A percentile compares a stretch with the other conserved stretches of the same genome.
Evolutionary conservation across 345 rosid species (phyloP).

Genomic region (Alliaria petiolata): DNA sequence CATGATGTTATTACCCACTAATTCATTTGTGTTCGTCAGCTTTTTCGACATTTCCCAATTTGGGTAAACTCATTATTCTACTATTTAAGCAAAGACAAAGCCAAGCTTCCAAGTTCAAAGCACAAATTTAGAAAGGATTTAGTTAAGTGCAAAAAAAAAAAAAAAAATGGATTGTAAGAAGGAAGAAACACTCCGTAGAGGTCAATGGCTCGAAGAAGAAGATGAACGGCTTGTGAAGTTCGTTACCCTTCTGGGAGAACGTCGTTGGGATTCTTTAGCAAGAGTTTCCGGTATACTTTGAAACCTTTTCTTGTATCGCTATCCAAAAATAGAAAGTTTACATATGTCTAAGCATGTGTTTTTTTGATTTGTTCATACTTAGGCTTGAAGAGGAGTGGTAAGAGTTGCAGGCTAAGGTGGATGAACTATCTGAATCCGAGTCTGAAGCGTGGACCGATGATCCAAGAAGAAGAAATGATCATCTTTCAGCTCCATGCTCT

Average conservation of each 20-base stretch:
- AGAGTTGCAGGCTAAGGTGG: constrained; percentile 77
- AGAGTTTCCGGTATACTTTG: constrained; percentile 41
- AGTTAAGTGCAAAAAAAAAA: background rate
- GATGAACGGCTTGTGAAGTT: constrained; percentile 44
- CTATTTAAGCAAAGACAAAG: constrained; percentile 29
- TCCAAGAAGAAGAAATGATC: constrained; percentile 52
- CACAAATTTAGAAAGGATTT: background rate
- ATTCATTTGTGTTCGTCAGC: constrained; percentile 22
- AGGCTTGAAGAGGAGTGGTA: constrained; percentile 70
- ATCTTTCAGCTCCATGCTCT: constrained; percentile 51
- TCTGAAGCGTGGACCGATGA: constrained; percentile 55
- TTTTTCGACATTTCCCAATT: constrained; percentile 26
- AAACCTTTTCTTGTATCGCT: background rate
- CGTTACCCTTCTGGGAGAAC: constrained; percentile 49
- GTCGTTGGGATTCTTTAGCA: constrained; percentile 71
- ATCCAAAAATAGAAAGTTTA: background rate
- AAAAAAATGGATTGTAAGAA: constrained; percentile 24
- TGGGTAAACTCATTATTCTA: constrained; percentile 25
- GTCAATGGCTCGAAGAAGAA: constrained; percentile 67
- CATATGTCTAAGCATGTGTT: background rate
- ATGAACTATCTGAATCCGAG: constrained; percentile 63
- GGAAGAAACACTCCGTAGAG: constrained; percentile 43
- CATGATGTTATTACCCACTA: constrained; percentile 32
- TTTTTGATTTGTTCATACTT: background rate
- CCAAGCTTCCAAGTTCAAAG: constrained; percentile 6